Base-by-base conservation (phyloP, 1,284 basidiomycete genomes). In the Fomitopsis pinicola region DNA sequence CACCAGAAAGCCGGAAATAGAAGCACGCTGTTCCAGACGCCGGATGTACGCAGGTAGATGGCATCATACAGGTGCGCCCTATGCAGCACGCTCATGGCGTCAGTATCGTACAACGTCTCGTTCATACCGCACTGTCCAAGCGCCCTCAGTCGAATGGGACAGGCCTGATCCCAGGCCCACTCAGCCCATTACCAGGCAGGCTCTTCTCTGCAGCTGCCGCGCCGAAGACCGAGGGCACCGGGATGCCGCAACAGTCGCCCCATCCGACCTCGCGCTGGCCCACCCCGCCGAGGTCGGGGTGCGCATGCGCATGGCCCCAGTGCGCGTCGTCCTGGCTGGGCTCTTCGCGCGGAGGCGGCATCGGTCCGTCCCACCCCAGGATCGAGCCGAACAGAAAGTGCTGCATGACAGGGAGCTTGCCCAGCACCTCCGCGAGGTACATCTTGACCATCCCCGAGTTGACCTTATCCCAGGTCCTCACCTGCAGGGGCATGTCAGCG, bases 401-500 rank as follows among this genome's bases (percentile, higher is more conserved):
- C 77, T 99, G 97, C 44, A 95, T 88, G 60, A 99, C 95, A 0
- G 97, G 97, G 5, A 99, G 86, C 74, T 98, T 98, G 60, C 89
- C 89, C 19, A 99, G 82, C 1, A 99, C 97, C 74, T 99, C 96
- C 40, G 94, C 96, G 44, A 83, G 83, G 76, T 96, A 98, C 97
- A 99, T 99, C 76, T 98, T 99, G 74, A 93, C 83, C 95, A 99
- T 98, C 10, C 97, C 97, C n/a, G 82, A 78, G 74, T 99, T 98
- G 65, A 98, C 95, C 74, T 98, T 98, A 71, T 92, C 88, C 96
- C 96, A 98, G 1, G 94, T 92, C 76, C 96, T 97, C 59, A 97
- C 89, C 88, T 91, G 42, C 36, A 46, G 7, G 30, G 38, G 38
- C 46, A 30, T 22, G 48, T 50, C 15, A 50, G 48, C 45, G 2